phyloP scores from a whole-genome alignment of 225 moss, liverwort and hornwort species.

The Sphagnum tenellum region DNA sequence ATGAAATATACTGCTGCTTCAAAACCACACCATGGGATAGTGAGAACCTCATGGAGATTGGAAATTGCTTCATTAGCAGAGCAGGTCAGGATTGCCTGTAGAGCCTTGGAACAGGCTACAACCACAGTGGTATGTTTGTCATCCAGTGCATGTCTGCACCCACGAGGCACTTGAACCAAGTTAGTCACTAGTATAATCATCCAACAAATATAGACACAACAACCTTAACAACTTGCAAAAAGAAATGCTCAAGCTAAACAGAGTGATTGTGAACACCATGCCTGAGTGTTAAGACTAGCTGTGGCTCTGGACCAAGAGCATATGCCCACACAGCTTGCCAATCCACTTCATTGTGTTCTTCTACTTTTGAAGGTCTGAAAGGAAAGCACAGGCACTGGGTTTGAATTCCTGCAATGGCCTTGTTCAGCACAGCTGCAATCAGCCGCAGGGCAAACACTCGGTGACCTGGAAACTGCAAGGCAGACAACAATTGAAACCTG shows the following conservation, averaged over 20 bases:
- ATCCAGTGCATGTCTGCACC: constrained; percentile 73
- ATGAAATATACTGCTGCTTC: too few species aligned
- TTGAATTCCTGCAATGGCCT: constrained; percentile 61
- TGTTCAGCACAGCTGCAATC: constrained; percentile 72
- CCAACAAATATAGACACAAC: too few species aligned
- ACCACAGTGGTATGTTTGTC: constrained; percentile 87
- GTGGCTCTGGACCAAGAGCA: constrained; percentile 84
- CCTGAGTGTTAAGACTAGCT: constrained; percentile 75
- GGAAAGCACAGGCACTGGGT: constrained; percentile 20
- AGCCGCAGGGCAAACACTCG: constrained; percentile 74
- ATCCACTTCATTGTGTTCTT: constrained; percentile 34
- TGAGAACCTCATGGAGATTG: constrained; percentile 60
- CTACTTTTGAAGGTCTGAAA: constrained; percentile 7
- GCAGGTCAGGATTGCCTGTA: constrained; percentile 85
- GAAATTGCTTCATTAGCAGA: constrained; percentile 76
- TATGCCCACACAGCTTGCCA: constrained; percentile 99
- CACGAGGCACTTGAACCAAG: too few species aligned
- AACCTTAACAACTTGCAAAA: too few species aligned
- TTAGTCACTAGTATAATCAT: too few species aligned
- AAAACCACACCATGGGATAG: too few species aligned
- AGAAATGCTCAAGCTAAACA: too few species aligned
- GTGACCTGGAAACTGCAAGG: constrained; percentile 76
- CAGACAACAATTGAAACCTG: not conserved
- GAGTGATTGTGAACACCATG: too few species aligned
- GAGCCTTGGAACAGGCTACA: constrained; percentile 72